Conservation (phyloP, 1,139 yeast species). For the Nakaseomyces sp. region DNA sequence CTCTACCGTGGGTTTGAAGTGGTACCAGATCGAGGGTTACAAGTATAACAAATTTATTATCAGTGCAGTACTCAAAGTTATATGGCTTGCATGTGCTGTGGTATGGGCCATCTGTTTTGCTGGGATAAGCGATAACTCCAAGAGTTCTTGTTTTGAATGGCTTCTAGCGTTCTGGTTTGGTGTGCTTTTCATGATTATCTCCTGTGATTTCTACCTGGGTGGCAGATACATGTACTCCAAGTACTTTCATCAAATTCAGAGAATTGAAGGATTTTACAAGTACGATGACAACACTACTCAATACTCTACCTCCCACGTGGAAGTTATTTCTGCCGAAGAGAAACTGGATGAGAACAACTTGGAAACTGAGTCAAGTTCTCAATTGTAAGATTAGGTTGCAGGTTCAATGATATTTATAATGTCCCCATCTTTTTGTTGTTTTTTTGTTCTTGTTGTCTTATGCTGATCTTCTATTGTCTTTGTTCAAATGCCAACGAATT, state of each 20-base stretch:
- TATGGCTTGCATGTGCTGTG: conserved; percentile 65
- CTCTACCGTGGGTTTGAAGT: conserved; percentile 11
- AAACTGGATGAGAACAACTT: not conserved
- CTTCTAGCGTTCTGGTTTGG: conserved; percentile 76
- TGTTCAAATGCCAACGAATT: no score
- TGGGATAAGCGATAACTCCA: conserved; percentile 36
- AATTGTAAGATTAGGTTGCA: not conserved
- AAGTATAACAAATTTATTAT: conserved; percentile 38
- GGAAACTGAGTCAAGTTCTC: not conserved
- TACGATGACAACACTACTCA: conserved; percentile 15
- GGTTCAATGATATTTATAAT: no score
- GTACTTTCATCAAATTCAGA: conserved; percentile 26
- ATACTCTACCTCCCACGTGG: not conserved
- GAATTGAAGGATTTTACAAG: conserved; percentile 26
- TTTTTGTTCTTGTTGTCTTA: no score
- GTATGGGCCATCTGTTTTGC: conserved; percentile 66
- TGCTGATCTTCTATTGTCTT: no score
- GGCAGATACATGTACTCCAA: conserved; percentile 30
- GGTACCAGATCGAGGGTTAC: conserved; percentile 30
- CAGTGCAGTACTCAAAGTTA: conserved; percentile 45
- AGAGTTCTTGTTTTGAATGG: conserved; percentile 70
- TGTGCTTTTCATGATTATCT: conserved; percentile 51
- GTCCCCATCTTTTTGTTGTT: no score
- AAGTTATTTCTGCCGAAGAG: not conserved
- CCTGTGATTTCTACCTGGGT: conserved; percentile 65